phyloP scores from a whole-genome alignment of 306 rosid genomes.

The Cicer arietinum region DNA sequence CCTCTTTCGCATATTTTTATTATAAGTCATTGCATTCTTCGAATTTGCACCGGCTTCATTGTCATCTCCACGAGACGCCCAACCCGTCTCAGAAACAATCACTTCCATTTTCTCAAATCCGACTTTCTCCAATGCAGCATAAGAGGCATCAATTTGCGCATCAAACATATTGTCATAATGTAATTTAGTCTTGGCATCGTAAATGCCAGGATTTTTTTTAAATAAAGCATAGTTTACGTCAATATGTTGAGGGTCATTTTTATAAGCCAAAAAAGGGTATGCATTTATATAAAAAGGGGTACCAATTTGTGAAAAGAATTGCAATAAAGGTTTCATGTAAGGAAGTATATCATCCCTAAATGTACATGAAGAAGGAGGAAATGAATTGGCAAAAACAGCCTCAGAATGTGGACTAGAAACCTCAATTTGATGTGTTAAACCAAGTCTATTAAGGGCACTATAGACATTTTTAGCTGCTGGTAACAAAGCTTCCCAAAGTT shows the following conservation, averaged over 20 bases:
- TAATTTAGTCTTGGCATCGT: constrained; percentile 75
- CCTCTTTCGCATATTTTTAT: constrained; percentile 62
- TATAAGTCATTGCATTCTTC: constrained; percentile 72
- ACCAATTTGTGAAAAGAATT: constrained; percentile 73
- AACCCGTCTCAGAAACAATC: constrained; percentile 89
- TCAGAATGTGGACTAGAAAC: constrained; percentile 94
- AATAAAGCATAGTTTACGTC: constrained; percentile 81
- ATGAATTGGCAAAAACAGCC: constrained; percentile 84
- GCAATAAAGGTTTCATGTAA: constrained; percentile 77
- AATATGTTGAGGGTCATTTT: constrained; percentile 81
- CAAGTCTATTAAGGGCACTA: constrained; percentile 60
- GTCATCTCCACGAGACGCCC: constrained; percentile 86
- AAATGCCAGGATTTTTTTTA: constrained; percentile 66
- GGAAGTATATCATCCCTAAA: constrained; percentile 69
- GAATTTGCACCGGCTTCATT: constrained; percentile 72
- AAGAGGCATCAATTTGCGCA: constrained; percentile 86
- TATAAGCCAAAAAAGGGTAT: constrained; percentile 91
- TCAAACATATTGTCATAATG: constrained; percentile 89
- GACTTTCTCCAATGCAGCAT: constrained; percentile 78
- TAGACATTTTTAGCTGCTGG: constrained; percentile 80
- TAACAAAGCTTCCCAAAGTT: constrained; percentile 70
- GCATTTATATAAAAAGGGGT: constrained; percentile 93
- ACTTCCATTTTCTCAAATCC: constrained; percentile 79
- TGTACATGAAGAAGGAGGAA: constrained; percentile 86
- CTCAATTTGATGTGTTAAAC: constrained; percentile 54